Evolutionary conservation across 208 protist species (phyloP).

Genomic region (Tritrichomonas musculus): DNA sequence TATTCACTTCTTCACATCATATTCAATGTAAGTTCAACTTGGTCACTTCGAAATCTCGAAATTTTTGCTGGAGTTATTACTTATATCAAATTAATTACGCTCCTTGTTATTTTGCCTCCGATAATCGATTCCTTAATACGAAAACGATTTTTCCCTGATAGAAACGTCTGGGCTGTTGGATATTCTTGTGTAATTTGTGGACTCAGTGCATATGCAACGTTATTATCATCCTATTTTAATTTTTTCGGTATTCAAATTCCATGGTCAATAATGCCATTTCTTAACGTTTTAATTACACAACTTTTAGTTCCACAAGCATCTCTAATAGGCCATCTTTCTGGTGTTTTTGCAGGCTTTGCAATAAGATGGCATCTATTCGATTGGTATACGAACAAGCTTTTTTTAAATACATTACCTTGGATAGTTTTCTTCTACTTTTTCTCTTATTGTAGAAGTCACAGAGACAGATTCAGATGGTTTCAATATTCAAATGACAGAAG

Average conservation of each 20-base stretch:
- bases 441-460: background rate
- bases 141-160: background rate
- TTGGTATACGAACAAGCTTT: background rate
- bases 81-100: background rate
- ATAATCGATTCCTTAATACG: background rate
- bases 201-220: background rate
- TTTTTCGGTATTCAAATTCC: background rate
- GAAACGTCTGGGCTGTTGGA: background rate
- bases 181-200: constrained; percentile 17
- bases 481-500: background rate
- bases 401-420: background rate
- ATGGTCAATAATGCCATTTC: background rate
- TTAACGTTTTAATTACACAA: background rate
- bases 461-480: background rate
- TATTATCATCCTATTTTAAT: background rate
- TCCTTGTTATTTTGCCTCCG: background rate
- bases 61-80: background rate
- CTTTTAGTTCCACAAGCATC: background rate
- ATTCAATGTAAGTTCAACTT: background rate
- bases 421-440: background rate
- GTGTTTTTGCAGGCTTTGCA: background rate
- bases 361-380: constrained; percentile 16
- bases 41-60: background rate
- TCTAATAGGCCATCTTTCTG: constrained; percentile 1
- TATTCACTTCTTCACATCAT: background rate